Conservation (phyloP, 2,329 filamentous ascomycete genomes). For the Alternaria burnsii region DNA sequence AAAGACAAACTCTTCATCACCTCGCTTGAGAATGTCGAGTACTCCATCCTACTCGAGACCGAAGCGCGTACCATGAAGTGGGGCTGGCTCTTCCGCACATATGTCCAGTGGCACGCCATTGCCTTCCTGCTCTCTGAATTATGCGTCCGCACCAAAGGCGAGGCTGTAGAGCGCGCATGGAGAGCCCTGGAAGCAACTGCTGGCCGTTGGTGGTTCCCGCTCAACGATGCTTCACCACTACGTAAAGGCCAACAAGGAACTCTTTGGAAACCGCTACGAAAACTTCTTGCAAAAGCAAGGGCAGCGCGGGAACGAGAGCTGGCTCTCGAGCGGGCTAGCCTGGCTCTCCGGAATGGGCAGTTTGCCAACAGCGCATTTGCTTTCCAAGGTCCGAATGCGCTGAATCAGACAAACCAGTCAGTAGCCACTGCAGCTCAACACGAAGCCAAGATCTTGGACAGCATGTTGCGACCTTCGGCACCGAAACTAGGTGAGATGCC, state of each 20-base stretch:
- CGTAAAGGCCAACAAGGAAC: slow-evolving; percentile 56
- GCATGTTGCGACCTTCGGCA: slow-evolving; percentile 39
- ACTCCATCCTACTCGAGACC: slow-evolving; percentile 70
- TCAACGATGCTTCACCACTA: slow-evolving; percentile 32
- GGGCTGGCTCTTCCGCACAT: slow-evolving; percentile 71
- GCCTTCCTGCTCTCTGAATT: slow-evolving; percentile 69
- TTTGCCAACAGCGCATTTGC: slow-evolving; percentile 22
- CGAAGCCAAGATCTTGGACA: slow-evolving; percentile 35
- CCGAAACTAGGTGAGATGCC: slow-evolving; percentile 40
- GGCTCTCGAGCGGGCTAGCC: slow-evolving; percentile 48
- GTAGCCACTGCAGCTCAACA: slow-evolving; percentile 29
- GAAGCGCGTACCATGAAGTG: slow-evolving; percentile 69
- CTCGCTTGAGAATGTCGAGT: slow-evolving; percentile 78
- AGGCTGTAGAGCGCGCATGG: slow-evolving; percentile 69
- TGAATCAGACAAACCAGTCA: slow-evolving; percentile 20
- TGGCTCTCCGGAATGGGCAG: slow-evolving; percentile 34
- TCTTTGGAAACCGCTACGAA: slow-evolving; percentile 70
- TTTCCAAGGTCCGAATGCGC: slow-evolving; percentile 3
- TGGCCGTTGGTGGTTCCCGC: slow-evolving; percentile 53
- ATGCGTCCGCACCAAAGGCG: slow-evolving; percentile 64
- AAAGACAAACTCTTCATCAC: slow-evolving; percentile 75
- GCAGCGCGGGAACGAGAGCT: slow-evolving; percentile 63
- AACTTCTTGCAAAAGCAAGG: slow-evolving; percentile 67
- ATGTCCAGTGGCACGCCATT: slow-evolving; percentile 72
- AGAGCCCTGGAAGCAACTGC: slow-evolving; percentile 61